Percentiles rank a stretch among this genome's conserved stretches.
These are phyloP conservation scores for Aureobasidium sp. DNA, from an alignment of 2,329 filamentous ascomycete genomes.

Conservation along the genomic window DNA sequence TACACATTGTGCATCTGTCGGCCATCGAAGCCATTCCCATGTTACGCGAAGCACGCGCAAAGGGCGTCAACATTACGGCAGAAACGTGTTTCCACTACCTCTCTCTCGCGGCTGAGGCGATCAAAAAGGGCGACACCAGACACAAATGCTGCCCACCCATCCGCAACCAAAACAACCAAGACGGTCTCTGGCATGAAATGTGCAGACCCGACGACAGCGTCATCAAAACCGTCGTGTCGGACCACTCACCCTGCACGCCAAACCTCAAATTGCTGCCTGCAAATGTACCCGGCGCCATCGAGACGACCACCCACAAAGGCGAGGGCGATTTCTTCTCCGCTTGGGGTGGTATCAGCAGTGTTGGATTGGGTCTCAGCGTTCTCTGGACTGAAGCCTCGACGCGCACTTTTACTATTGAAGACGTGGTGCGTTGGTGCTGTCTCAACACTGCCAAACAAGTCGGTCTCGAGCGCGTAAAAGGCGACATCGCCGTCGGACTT, in stretches of 20 bases:
- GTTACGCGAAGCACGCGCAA: constrained; percentile 56
- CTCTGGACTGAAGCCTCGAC: constrained; percentile 64
- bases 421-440: constrained; percentile 80
- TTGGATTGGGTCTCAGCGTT: constrained; percentile 86
- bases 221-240: constrained; percentile 85
- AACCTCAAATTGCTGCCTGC: constrained; percentile 81
- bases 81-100: constrained; percentile 97
- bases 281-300: constrained; percentile 48
- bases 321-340: constrained; percentile 87
- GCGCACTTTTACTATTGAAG: constrained; percentile 57
- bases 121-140: constrained; percentile 76
- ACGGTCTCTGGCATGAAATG: constrained; percentile 81
- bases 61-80: constrained; percentile 78
- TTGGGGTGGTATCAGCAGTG: constrained; percentile 93
- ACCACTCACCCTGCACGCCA: constrained; percentile 94
- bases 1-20: constrained; percentile 92
- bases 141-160: constrained; percentile 97
- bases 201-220: constrained; percentile 59
- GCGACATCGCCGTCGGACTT: constrained; percentile 70
- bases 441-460: constrained; percentile 83
- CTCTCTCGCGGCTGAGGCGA: constrained; percentile 72
- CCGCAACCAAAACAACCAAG: constrained; percentile 71
- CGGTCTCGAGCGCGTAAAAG: constrained; percentile 73
- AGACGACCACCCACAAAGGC: constrained; percentile 30
- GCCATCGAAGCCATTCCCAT: constrained; percentile 44